Evolutionary conservation across 106 monocot genomes (phyloP).

Genomic region (Apostasia ramifera): DNA sequence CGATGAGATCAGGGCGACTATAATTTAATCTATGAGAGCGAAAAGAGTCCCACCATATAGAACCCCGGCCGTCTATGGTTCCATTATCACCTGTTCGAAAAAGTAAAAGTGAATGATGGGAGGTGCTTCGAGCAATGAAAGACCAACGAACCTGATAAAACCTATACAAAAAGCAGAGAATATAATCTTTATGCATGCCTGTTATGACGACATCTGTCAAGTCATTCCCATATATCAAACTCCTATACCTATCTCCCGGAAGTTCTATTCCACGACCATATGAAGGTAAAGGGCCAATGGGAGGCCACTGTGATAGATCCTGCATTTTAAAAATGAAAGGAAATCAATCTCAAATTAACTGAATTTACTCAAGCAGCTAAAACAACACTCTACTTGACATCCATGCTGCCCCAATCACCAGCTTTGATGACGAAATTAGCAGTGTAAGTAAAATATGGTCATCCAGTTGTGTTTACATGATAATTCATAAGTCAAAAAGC

Average conservation of each 20-base stretch:
- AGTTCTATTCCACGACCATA: constrained; percentile 66
- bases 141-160: not conserved
- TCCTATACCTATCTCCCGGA: constrained; percentile 52
- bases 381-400: too few relatives aligned
- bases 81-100: constrained; percentile 57
- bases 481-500: too few relatives aligned
- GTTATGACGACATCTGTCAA: constrained; percentile 84
- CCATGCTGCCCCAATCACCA: too few relatives aligned
- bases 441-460: too few relatives aligned
- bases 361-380: too few relatives aligned
- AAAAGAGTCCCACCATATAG: constrained; percentile 45
- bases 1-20: constrained; percentile 42
- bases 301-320: constrained; percentile 70
- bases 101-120: not conserved
- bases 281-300: constrained; percentile 63
- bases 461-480: too few relatives aligned
- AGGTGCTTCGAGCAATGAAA: not conserved
- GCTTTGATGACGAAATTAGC: too few relatives aligned
- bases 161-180: not conserved
- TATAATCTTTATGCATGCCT: constrained; percentile 24
- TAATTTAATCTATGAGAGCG: constrained; percentile 28
- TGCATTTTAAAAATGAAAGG: constrained; percentile 14
- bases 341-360: not conserved
- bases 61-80: constrained; percentile 53
- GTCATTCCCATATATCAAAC: constrained; percentile 74